Percentiles rank a stretch among this genome's conserved stretches.
These are phyloP conservation scores for Haberlea rhodopensis DNA, from an alignment of 257 asterid species.

Conservation along the genomic window DNA sequence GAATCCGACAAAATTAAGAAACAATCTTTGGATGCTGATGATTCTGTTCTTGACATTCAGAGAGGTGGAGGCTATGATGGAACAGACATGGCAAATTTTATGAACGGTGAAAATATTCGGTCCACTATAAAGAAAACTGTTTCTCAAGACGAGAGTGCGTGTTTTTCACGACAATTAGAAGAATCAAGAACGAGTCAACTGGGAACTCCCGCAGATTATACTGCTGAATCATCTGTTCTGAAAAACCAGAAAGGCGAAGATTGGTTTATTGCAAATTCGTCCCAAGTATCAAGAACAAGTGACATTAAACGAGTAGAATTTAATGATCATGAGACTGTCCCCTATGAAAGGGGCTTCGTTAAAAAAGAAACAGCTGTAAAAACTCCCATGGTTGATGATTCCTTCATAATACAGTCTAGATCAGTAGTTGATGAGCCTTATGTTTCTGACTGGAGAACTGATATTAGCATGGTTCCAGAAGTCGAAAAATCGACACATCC, in stretches of 20 bases:
- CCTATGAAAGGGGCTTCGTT: slow-evolving; percentile 30
- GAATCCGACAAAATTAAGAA: slow-evolving; percentile 42
- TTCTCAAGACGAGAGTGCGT: slow-evolving; percentile 42
- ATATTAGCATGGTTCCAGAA: slow-evolving; percentile 55
- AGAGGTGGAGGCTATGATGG: slow-evolving; percentile 38
- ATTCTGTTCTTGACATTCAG: slow-evolving; percentile 47
- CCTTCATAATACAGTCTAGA: slow-evolving; percentile 67
- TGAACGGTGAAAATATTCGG: slow-evolving; percentile 43
- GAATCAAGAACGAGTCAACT: slow-evolving; percentile 32
- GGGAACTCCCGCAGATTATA: slow-evolving; percentile 41
- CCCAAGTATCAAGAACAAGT: slow-evolving; percentile 30
- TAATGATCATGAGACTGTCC: slow-evolving; percentile 28
- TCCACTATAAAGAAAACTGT: slow-evolving; percentile 40
- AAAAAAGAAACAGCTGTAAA: slow-evolving; percentile 36
- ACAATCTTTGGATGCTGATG: slow-evolving; percentile 40
- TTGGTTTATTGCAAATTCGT: slow-evolving; percentile 53
- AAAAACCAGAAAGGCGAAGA: slow-evolving; percentile 53
- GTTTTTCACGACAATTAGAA: slow-evolving; percentile 32
- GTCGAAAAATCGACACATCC: slow-evolving; percentile 29
- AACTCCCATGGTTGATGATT: slow-evolving; percentile 54
- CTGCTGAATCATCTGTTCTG: slow-evolving; percentile 44
- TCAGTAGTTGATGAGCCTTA: slow-evolving; percentile 34
- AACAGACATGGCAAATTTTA: slow-evolving; percentile 36
- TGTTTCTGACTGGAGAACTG: slow-evolving; percentile 63
- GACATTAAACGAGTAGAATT: slow-evolving; percentile 33